Base-by-base conservation (phyloP, 75 land plant species). In the Sequoiadendron giganteum region DNA sequence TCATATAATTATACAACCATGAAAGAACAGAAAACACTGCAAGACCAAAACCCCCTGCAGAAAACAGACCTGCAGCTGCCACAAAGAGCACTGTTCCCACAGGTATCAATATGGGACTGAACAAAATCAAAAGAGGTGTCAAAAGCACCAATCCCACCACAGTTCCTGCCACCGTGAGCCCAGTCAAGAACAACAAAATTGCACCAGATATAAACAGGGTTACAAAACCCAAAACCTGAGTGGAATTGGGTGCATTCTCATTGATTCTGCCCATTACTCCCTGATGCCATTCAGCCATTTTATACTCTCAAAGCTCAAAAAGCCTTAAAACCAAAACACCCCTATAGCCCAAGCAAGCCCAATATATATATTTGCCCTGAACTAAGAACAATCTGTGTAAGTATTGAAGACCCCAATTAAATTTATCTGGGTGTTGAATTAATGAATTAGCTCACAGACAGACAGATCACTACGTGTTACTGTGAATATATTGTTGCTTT, bases 41-140 rank as follows among this genome's bases (percentile, higher is more conserved):
- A 40, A 94, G 58, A 8, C 88, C 96, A 85, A 91, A 88, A 6
- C 93, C 94, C 65, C 92, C 90, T 10, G 88, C 40, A 18, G 88
- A 84, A 79, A 94, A 34, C 56, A 95, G 68, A n/a, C 91, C 92
- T 30, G 91, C 93, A 13, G 87, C 83, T 68, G 88, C 85, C 47
- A 94, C 8, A 88, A 94, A 93, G 28, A 91, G 58, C 48, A 94
- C 83, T 1, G 88, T 73, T 43, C 91, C 96, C 32, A 90, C 86
- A 10, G 99, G 99, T 32, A 97, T 86, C 94, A 97, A 94, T 4
- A 97, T 90, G 45, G 99, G 97, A 91, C 95, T 95, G 85, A 94
- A 91, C 73, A 97, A 81, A 49, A 97, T 42, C n/a, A 96, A 61
- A 30, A 97, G 65, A 18, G 96, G 99, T 28, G 91, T 52, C 86